A percentile compares a stretch with the other conserved stretches of the same genome.
Conservation (phyloP, 2,329 filamentous ascomycete genomes). For the Pestalotiopsis sp. region DNA sequence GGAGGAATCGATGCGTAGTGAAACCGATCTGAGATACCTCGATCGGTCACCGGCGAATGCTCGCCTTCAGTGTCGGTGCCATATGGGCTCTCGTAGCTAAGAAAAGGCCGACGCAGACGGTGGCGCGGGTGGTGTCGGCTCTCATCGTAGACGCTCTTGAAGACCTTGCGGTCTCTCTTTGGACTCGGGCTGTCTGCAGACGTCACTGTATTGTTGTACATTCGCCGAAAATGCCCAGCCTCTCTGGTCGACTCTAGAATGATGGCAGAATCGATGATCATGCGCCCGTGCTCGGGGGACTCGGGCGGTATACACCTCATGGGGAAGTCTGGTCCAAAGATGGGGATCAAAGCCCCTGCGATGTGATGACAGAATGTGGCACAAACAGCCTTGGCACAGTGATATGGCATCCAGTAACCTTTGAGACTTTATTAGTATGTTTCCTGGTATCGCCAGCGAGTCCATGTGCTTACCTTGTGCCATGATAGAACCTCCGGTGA, state of each 20-base stretch:
- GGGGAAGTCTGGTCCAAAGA: slow-evolving; percentile 86
- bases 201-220: slow-evolving; percentile 31
- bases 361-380: slow-evolving; percentile 88
- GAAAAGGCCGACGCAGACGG: slow-evolving; percentile 33
- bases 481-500: slow-evolving; percentile 87
- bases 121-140: slow-evolving; percentile 21
- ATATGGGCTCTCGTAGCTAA: slow-evolving; percentile 38
- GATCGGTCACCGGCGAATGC: slow-evolving; percentile 27
- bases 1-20: slow-evolving; percentile 24
- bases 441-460: slow-evolving; percentile 9
- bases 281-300: slow-evolving; percentile 65
- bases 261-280: slow-evolving; percentile 64
- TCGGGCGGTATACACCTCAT: slow-evolving; percentile 67
- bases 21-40: slow-evolving; percentile 22
- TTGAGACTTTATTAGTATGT: slow-evolving; percentile 3
- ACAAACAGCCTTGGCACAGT: slow-evolving; percentile 83
- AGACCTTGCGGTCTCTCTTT: slow-evolving; percentile 28
- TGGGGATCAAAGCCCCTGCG: slow-evolving; percentile 80
- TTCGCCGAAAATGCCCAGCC: slow-evolving; percentile 44
- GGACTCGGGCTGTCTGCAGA: slow-evolving; percentile 22
- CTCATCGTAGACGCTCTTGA: slow-evolving; percentile 28
- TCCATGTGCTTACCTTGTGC: slow-evolving; percentile 67
- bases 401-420: slow-evolving; percentile 98
- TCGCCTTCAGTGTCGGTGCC: slow-evolving; percentile 44
- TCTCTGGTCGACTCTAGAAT: slow-evolving; percentile 55